Percentiles rank a stretch among this genome's conserved stretches.
Conservation (phyloP, 2,329 filamentous ascomycete genomes). For the Fonsecaea pugnacius region DNA sequence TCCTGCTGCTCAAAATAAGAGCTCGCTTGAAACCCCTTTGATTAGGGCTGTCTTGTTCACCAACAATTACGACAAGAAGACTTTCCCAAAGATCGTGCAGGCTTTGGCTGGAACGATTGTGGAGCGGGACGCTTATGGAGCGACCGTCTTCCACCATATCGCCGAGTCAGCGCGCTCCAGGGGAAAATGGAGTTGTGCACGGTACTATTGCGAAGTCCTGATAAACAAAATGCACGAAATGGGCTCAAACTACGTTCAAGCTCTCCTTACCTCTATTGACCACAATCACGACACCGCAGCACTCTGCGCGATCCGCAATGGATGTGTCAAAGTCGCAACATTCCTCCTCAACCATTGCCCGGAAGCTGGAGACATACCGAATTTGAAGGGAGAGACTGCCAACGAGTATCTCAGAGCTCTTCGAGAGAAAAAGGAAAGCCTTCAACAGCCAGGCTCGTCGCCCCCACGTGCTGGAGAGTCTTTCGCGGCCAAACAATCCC, state of each 20-base stretch:
- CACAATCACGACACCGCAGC: constrained; percentile 89
- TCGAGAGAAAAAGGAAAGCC: constrained; percentile 46
- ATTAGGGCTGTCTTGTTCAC: constrained; percentile 96
- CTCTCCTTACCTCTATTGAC: constrained; percentile 80
- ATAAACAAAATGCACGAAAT: constrained; percentile 83
- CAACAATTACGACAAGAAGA: constrained; percentile 93
- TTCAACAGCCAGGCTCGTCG: constrained; percentile 67
- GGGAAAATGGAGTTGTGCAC: constrained; percentile 83
- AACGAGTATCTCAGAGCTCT: constrained; percentile 77
- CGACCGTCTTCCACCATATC: constrained; percentile 92
- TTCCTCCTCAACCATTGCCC: constrained; percentile 76
- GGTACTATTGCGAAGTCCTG: constrained; percentile 91
- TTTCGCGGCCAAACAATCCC: constrained; percentile 29
- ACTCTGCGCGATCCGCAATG: constrained; percentile 82
- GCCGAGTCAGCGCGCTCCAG: constrained; percentile 84
- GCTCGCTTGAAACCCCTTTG: constrained; percentile 86
- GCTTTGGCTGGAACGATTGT: constrained; percentile 82
- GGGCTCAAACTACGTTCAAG: constrained; percentile 74
- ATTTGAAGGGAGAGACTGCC: constrained; percentile 78
- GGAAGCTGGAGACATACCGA: constrained; percentile 75
- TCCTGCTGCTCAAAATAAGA: constrained; percentile 71
- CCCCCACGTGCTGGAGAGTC: constrained; percentile 50
- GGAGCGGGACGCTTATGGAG: constrained; percentile 76
- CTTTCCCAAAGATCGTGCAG: constrained; percentile 81
- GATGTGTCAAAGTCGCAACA: constrained; percentile 75